Percentiles rank a stretch among this genome's conserved stretches.
These are phyloP conservation scores for Dactylellina haptotyla DNA, from an alignment of 2,329 filamentous ascomycete genomes.

Conservation along the genomic window DNA sequence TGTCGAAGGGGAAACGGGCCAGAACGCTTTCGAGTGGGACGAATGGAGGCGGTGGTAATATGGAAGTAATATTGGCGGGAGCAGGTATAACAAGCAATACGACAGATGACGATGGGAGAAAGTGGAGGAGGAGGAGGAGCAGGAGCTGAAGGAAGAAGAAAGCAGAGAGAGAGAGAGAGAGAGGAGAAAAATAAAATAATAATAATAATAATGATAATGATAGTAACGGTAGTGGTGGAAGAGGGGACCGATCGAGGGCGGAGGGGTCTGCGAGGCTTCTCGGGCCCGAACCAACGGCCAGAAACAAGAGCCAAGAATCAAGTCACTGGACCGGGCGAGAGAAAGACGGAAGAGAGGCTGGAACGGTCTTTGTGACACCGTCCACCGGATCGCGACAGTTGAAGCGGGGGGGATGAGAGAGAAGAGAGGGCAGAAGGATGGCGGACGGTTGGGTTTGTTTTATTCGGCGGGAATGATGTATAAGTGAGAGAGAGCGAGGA, in stretches of 20 bases:
- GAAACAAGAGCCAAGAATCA: neutral
- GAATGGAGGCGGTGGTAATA: conserved; percentile 4
- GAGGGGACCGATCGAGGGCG: conserved; percentile 30
- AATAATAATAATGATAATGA: neutral
- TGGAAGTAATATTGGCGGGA: neutral
- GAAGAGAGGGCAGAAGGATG: neutral
- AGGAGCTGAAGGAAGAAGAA: no score
- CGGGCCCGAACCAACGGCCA: neutral
- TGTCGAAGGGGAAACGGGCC: neutral
- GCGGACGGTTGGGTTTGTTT: neutral
- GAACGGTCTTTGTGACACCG: conserved; percentile 45
- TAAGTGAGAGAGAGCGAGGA: neutral
- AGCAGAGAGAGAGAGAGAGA: neutral
- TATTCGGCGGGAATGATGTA: no score
- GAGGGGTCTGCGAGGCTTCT: conserved; percentile 5
- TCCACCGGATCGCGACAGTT: conserved; percentile 15
- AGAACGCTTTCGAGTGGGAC: neutral
- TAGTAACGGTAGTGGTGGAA: conserved; percentile 4
- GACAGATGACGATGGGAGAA: no score
- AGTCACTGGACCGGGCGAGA: neutral
- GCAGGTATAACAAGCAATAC: no score
- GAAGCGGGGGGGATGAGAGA: neutral
- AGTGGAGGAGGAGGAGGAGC: no score
- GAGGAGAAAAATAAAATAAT: neutral
- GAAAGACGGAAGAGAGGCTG: conserved; percentile 17